Evolutionary conservation across 257 asterid species (phyloP).

Genomic region (Vinca minor): DNA sequence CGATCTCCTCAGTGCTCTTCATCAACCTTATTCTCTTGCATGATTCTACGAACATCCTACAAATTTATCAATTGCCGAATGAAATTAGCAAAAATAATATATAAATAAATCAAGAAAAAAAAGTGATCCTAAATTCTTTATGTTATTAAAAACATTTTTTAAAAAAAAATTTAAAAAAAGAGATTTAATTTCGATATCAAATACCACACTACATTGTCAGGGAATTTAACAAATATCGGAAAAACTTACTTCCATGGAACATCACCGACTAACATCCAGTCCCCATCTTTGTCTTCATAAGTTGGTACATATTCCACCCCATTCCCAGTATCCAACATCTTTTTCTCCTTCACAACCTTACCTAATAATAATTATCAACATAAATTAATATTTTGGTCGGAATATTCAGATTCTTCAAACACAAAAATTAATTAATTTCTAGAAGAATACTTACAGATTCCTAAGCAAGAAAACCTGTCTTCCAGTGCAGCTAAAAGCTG

Average conservation of each 20-base stretch:
- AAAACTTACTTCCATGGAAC: constrained; percentile 35
- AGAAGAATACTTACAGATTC: constrained; percentile 34
- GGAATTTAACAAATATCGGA: too few relatives aligned
- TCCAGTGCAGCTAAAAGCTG: constrained; percentile 43
- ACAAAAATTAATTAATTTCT: not conserved
- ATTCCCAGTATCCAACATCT: constrained; percentile 45
- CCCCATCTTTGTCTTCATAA: constrained; percentile 83
- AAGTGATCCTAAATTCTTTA: too few relatives aligned
- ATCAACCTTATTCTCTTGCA: constrained; percentile 70
- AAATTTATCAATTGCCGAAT: not conserved
- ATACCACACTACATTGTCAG: too few relatives aligned
- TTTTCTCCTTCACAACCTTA: constrained; percentile 42
- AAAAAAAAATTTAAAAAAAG: too few relatives aligned
- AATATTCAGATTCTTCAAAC: too few relatives aligned
- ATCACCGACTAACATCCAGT: constrained; percentile 89
- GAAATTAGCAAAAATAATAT: not conserved
- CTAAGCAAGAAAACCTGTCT: constrained; percentile 52
- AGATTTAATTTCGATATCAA: too few relatives aligned
- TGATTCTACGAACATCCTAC: constrained; percentile 72
- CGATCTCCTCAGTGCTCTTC: constrained; percentile 48
- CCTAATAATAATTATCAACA: too few relatives aligned
- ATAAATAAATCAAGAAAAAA: too few relatives aligned
- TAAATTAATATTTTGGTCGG: too few relatives aligned
- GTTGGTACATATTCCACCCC: constrained; percentile 68
- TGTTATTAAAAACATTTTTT: too few relatives aligned